Conservation (phyloP, 768 basidiomycete species). For the Calocera viscosa region DNA sequence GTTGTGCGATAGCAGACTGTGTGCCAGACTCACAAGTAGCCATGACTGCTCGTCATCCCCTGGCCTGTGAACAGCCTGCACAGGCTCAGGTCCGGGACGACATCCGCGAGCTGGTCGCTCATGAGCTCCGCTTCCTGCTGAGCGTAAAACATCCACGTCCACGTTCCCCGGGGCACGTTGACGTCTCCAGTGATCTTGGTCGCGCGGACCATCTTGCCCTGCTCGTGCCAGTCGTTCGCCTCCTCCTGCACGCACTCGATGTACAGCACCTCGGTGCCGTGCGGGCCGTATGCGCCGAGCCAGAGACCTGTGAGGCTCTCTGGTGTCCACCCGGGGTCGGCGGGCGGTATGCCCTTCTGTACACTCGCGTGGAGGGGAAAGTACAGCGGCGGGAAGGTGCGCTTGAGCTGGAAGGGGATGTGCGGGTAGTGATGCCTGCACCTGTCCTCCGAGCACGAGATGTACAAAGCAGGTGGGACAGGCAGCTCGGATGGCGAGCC, state of each 20-base stretch:
- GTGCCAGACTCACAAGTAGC: neutral
- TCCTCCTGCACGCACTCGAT: neutral
- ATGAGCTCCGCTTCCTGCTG: neutral
- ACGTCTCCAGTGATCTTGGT: neutral
- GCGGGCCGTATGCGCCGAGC: slow-evolving; percentile 1
- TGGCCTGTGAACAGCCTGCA: neutral
- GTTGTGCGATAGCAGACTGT: neutral
- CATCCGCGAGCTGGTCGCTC: neutral
- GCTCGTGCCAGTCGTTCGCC: neutral
- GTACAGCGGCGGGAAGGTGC: neutral
- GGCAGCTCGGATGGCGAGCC: neutral
- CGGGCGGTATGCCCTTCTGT: neutral
- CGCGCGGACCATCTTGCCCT: slow-evolving; percentile 3
- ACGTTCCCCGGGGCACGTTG: neutral
- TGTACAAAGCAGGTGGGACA: neutral
- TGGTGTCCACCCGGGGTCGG: neutral
- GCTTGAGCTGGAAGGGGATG: neutral
- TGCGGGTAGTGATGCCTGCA: neutral
- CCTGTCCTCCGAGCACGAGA: neutral
- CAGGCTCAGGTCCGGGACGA: neutral
- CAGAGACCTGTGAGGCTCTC: slow-evolving; percentile 2
- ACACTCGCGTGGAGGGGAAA: neutral
- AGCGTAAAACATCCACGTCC: slow-evolving; percentile 2
- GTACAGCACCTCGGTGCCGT: neutral
- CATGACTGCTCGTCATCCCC: slow-evolving; percentile 9